Conservation (phyloP, 108 stramenopile genomes). For the Pelagomonas calceolata region DNA sequence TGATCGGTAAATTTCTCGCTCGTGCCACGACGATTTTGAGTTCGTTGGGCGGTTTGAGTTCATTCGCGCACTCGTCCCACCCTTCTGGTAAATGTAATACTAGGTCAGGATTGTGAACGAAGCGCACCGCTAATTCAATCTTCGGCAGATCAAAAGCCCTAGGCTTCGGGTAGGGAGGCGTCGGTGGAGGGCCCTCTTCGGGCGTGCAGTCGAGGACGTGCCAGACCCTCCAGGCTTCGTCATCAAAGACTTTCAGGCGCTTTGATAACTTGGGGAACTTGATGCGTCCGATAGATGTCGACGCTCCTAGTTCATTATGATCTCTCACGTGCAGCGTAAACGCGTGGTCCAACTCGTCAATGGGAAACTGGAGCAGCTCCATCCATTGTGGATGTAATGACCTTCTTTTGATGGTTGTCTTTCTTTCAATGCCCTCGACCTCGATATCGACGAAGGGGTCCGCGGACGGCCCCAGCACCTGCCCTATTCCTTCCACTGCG, state of each 20-base stretch:
- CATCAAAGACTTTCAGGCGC: no score
- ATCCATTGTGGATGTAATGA: not conserved
- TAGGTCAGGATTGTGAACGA: not conserved
- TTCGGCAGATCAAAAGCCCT: no score
- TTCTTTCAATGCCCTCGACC: not conserved
- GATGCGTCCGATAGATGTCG: not conserved
- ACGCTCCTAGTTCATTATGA: not conserved
- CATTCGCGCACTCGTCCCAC: no score
- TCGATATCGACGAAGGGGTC: not conserved
- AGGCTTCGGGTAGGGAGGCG: no score
- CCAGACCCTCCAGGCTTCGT: no score
- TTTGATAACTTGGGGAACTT: no score
- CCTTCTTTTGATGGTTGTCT: not conserved
- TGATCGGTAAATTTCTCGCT: not conserved
- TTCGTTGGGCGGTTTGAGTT: not conserved
- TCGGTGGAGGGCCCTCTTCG: no score
- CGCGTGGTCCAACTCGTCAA: not conserved
- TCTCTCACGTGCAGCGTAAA: not conserved
- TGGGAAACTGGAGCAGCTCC: not conserved
- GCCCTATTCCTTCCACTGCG: no score
- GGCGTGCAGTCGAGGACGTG: no score
- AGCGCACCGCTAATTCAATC: no score
- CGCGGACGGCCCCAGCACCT: not conserved
- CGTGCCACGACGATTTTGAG: not conserved
- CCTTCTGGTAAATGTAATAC: not conserved